phyloP scores from a whole-genome alignment of 306 rosid genomes.

The Acacia melanoxylon region DNA sequence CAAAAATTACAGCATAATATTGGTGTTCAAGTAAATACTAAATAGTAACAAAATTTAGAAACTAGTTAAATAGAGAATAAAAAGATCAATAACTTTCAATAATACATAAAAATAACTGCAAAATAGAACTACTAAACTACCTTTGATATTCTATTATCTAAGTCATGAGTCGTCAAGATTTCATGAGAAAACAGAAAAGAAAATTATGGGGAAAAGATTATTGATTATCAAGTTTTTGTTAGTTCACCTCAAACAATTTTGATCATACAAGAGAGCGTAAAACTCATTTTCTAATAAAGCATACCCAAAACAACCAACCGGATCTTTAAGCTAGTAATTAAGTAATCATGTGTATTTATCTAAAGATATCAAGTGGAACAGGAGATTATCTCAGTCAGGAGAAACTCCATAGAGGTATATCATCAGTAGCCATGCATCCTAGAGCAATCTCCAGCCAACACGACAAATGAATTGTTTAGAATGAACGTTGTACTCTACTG shows the following conservation, averaged over 20 bases:
- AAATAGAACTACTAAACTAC: background rate
- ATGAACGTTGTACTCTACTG: background rate
- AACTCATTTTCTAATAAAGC: background rate
- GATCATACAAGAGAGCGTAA: background rate
- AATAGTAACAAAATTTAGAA: background rate
- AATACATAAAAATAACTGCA: background rate
- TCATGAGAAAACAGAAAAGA: background rate
- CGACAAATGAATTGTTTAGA: background rate
- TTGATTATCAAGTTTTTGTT: background rate
- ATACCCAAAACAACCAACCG: background rate
- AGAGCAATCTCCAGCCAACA: background rate
- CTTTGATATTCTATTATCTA: background rate
- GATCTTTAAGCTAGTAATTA: background rate
- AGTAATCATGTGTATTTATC: background rate
- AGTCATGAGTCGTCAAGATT: background rate
- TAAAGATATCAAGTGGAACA: background rate
- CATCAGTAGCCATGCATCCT: background rate
- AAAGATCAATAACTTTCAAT: background rate
- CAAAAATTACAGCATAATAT: background rate
- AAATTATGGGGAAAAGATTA: no score
- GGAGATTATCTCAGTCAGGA: background rate
- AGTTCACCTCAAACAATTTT: background rate
- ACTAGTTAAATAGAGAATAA: constrained; percentile 18
- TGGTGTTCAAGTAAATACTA: constrained; percentile 1
- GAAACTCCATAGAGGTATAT: background rate